Evolutionary conservation across 495 filamentous ascomycete genomes (phyloP), one percentile per base, ranked within the genome.

Genomic region (Penicillium robsamsonii): DNA sequence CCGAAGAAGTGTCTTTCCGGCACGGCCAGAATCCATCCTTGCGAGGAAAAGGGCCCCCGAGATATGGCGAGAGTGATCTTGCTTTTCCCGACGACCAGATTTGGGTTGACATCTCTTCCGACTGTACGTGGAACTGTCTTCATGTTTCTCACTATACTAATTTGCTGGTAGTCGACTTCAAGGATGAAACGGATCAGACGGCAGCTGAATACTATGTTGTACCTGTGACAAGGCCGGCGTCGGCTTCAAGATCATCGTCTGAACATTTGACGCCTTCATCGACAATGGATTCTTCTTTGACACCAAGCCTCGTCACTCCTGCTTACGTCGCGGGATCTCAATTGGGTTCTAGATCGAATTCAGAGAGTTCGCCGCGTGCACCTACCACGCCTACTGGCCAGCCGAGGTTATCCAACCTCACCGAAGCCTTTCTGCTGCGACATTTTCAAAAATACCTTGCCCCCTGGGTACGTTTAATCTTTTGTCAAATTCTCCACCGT

Each of bases 21-120:
- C 73, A 76, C 58, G 73, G 73, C 24, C 73, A 76, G 51, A 76
- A 76, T 37, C 73, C 73, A 2, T 76, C 73, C 22, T 58, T 76
- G 48, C 65, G 72, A 48, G 63, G 69, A 44, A 69, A 63, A 48
- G 73, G 73, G 1, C 73, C 73, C 52, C 73, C 72, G 47, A 68
- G 72, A n/a, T 76, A 76, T 49, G 73, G 73, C 38, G 73, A 76
- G 55, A 76, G 68, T 48, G 70, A 76, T 44, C 53, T 76, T 22
- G 55, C 66, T 7, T 76, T 76, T 55, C 73, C 73, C 2, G 59
- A 73, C 25, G 66, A 76, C 43, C 73, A 76, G 54, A 41, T 70
- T 38, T 76, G 73, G 73, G 60, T 74, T 25, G 54, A 62, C 10
- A 65, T 63, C 18, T 69, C 66, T n/a, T 57, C 61, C 11, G 64